A percentile compares a stretch with the other conserved stretches of the same genome.
Evolutionary conservation across 805 yeast genomes (phyloP).

Genomic region (Grigorovia yakushimaensis): DNA sequence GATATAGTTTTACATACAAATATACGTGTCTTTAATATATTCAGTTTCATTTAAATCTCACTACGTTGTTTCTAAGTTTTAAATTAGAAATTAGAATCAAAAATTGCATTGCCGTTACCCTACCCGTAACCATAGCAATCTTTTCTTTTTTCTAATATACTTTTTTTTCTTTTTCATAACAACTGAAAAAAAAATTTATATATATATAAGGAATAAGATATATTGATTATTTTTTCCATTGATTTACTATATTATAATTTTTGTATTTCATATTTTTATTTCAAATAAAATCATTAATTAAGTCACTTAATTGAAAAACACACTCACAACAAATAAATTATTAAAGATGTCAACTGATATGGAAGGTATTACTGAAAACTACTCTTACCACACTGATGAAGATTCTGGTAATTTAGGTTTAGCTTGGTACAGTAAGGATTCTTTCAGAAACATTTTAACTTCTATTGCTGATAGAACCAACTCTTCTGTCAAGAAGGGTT

Average conservation of each 20-base stretch:
- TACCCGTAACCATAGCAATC: background rate
- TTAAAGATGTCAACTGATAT: background rate
- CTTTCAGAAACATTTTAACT: background rate
- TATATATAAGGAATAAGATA: background rate
- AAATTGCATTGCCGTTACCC: background rate
- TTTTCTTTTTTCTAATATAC: background rate
- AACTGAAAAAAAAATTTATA: background rate
- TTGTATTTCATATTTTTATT: too few relatives aligned
- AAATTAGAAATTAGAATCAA: background rate
- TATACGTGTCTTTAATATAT: background rate
- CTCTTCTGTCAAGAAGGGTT: constrained; percentile 48
- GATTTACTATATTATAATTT: background rate
- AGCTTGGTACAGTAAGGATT: constrained; percentile 6
- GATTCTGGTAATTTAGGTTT: constrained; percentile 1
- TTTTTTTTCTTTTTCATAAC: background rate
- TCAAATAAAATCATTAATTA: too few relatives aligned
- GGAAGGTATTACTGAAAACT: constrained; percentile 2
- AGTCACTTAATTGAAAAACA: background rate
- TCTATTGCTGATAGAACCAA: background rate
- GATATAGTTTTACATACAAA: background rate
- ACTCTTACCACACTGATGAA: background rate
- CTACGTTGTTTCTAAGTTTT: background rate
- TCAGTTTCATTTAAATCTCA: background rate
- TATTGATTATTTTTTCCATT: too few relatives aligned
- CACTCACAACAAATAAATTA: background rate